Conservation (phyloP, 148 eudicot genomes). For the Amaranthus palmeri region DNA sequence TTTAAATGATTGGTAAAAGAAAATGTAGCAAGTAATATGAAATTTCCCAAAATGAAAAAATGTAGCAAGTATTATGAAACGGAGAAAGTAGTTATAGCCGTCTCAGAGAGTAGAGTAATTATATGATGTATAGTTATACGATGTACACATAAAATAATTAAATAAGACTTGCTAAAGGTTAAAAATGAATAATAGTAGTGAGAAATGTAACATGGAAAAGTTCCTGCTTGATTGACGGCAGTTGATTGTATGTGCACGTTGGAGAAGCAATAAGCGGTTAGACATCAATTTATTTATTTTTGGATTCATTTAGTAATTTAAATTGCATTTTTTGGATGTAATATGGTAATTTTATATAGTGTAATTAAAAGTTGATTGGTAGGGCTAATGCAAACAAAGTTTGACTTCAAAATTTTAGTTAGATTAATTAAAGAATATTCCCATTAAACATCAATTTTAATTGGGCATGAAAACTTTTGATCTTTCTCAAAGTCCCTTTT, state of each 20-base stretch:
- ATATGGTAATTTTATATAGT: not conserved
- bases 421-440: not conserved
- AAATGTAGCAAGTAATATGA: no score
- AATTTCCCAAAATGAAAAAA: no score
- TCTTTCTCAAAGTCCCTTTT: not conserved
- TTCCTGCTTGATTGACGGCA: slow-evolving; percentile 34
- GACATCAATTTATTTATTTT: not conserved
- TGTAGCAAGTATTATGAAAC: no score
- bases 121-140: no score
- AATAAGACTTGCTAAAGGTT: not conserved
- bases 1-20: no score
- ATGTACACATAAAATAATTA: no score
- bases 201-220: not conserved
- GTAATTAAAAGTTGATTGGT: not conserved
- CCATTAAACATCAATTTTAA: not conserved
- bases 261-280: slow-evolving; percentile 9
- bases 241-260: slow-evolving; percentile 31
- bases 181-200: not conserved
- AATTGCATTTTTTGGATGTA: not conserved
- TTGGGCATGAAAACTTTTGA: not conserved
- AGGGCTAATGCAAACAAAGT: slow-evolving; percentile 13
- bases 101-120: no score
- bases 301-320: not conserved
- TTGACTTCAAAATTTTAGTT: slow-evolving; percentile 14
- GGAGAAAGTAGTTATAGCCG: no score